Percentiles rank a stretch among this genome's conserved stretches.
Evolutionary conservation across 169 alveolate species (phyloP).

Genomic region (Plasmodium vinckei): DNA sequence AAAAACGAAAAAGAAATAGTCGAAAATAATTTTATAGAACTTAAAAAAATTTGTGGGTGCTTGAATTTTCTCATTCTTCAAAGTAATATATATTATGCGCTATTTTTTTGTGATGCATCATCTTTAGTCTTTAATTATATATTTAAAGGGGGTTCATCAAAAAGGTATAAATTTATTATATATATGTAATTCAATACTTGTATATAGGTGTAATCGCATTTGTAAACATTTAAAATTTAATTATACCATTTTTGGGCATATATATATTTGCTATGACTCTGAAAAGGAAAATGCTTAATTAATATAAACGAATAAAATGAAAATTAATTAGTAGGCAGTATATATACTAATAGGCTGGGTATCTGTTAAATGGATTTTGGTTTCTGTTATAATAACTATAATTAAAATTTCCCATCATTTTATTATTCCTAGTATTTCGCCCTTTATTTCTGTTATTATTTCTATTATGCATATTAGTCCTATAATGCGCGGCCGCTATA

Average conservation of each 20-base stretch:
- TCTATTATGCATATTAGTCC: slow-evolving; percentile 72
- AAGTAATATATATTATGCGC: neutral
- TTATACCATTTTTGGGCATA: neutral
- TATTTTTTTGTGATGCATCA: neutral
- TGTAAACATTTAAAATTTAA: neutral
- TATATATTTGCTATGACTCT: slow-evolving; percentile 3
- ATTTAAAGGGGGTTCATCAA: neutral
- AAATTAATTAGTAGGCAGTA: neutral
- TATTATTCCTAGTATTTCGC: slow-evolving; percentile 54
- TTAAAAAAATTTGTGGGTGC: slow-evolving; percentile 28
- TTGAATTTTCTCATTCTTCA: slow-evolving; percentile 9
- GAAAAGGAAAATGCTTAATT: slow-evolving; percentile 40
- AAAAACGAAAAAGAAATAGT: slow-evolving; percentile 9
- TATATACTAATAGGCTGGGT: slow-evolving; percentile 50
- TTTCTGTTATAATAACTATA: slow-evolving; percentile 57
- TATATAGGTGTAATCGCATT: neutral
- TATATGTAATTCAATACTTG: neutral
- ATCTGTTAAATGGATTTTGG: slow-evolving; percentile 71
- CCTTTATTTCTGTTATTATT: slow-evolving; percentile 70
- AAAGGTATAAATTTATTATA: neutral
- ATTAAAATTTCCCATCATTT: slow-evolving; percentile 35
- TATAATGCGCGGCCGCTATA: slow-evolving; percentile 78
- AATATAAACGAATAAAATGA: slow-evolving; percentile 27
- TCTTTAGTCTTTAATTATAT: neutral
- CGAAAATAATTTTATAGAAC: slow-evolving; percentile 6